Base-by-base conservation (phyloP, 306 rosid species). In the Acmispon strigosus region DNA sequence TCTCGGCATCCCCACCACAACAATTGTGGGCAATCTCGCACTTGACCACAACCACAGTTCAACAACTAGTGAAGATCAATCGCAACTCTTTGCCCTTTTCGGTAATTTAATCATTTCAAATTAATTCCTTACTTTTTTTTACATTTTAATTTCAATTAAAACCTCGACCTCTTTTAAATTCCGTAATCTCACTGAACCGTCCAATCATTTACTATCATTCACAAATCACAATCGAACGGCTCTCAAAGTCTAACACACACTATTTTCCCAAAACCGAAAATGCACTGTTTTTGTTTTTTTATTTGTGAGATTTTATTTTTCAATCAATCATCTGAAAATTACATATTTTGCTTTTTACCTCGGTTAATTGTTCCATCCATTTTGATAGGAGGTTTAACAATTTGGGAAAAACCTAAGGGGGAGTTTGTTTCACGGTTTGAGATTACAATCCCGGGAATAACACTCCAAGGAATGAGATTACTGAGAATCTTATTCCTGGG, bases 1-100 rank as follows among this genome's bases (percentile, higher is more conserved):
- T 52, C 8, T 32, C 5, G 18, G 29, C 72, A 64, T 64, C 66
- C 79, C 37, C 66, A 54, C 18, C 51, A 12, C 2, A 53, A 22
- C 9, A 53, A 64, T 8, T 5, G 57, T 52, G 72, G 22, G 15
- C 8, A 10, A 20, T 2, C 2, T 12, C 4, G 15, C 59, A 58
- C 24, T n/a, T n/a, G n/a, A 39, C 24, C 42, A 14, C 15, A 45
- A 24, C 41, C 54, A 13, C 48, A 10, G 1, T 10, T 43, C 11
- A 41, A 10, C 45, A 27, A 27, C 0, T 2, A 27, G n/a, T 22
- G 3, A 27, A 32, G 37, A 32, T 5, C 32, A 0, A 2, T 27
- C 32, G 37, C 37, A 37, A 15, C 24, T 17, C 48, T 1, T 10
- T 36, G 12, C n/a, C 63, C 78, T 56, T 78, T 78, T 34, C 29